Conservation (phyloP, 164 flowering plant species). For the Liquidambar formosana region DNA sequence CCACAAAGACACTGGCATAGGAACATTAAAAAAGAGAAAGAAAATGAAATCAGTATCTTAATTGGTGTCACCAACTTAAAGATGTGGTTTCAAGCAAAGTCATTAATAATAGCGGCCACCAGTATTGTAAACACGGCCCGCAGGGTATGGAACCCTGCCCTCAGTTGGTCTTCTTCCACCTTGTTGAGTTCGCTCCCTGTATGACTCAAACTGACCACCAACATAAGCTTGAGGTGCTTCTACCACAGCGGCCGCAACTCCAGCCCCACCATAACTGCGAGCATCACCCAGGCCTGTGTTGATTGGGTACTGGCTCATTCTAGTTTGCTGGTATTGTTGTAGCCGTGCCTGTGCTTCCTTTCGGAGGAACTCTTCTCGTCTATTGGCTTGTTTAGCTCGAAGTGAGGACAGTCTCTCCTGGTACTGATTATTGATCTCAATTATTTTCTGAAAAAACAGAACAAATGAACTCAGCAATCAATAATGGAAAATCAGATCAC, state of each 20-base stretch:
- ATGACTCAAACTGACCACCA: conserved; percentile 44
- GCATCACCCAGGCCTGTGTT: conserved; percentile 36
- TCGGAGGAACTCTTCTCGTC: conserved; percentile 25
- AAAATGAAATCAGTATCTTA: too few species aligned
- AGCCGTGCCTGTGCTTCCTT: conserved; percentile 27
- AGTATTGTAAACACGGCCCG: conserved; percentile 7
- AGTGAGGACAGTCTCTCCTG: conserved; percentile 26
- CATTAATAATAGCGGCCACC: neutral
- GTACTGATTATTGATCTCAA: conserved; percentile 22
- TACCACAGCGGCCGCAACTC: conserved; percentile 24
- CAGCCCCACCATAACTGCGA: conserved; percentile 33
- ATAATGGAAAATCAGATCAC: neutral
- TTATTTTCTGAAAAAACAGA: conserved; percentile 25
- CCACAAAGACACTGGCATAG: too few species aligned
- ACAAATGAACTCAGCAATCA: neutral
- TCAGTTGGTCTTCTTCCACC: conserved; percentile 14
- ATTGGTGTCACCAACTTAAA: too few species aligned
- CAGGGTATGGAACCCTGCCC: conserved; percentile 7
- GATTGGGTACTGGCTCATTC: conserved; percentile 12
- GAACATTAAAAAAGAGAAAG: too few species aligned
- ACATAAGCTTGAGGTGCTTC: conserved; percentile 43
- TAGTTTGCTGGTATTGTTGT: conserved; percentile 16
- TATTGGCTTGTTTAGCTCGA: conserved; percentile 25
- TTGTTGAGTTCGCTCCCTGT: conserved; percentile 52
- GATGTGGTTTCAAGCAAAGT: conserved; percentile 1